Evolutionary conservation across 441 rosid genomes (phyloP), one percentile per base, ranked within the genome.

Genomic region (Pelargonium australe): DNA sequence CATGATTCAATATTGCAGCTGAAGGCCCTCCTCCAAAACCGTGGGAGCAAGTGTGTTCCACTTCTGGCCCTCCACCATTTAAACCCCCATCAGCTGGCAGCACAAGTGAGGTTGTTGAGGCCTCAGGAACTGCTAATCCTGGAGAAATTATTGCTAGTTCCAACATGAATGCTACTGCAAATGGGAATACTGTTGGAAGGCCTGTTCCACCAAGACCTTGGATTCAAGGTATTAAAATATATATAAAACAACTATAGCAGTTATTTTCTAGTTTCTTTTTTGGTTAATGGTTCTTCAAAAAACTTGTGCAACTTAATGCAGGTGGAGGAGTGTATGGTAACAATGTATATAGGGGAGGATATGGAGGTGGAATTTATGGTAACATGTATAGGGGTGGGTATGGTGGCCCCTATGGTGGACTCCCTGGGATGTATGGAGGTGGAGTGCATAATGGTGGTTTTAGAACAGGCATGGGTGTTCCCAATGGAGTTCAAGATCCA

Each of bases 61-160:
- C 76, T 0, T 73, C 82, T 0, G 82, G 78, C 13, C 63, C 80
- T 53, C 66, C 78, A 0, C 77, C 80, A 0, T 79, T 79, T 67
- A 79, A 68, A 49, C 78, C 82, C 1, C 76, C 82, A 14, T 73
- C 82, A 0, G 25, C 69, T 19, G 82, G 82, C 63, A 76, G 76
- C 72, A 79, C 82, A 40, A 79, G 82, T n/a, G 71, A 76, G 49
- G 69, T 73, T 60, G 80, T 79, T 8, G 74, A 76, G 68, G 74
- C 65, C 62, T 79, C 77, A 0, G 75, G 79, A 45, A 76, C 79
- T 0, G 75, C 72, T 3, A 76, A 65, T 51, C 75, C 79, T 2
- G 79, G 79, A 20, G 72, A 76, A 37, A 63, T 76, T 45, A 66
- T 71, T 58, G 40, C 73, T 4, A 55, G 69, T 44, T 31, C 61